Conservation (phyloP, 169 alveolate species). For the Ichthyophthirius multifiliis region DNA sequence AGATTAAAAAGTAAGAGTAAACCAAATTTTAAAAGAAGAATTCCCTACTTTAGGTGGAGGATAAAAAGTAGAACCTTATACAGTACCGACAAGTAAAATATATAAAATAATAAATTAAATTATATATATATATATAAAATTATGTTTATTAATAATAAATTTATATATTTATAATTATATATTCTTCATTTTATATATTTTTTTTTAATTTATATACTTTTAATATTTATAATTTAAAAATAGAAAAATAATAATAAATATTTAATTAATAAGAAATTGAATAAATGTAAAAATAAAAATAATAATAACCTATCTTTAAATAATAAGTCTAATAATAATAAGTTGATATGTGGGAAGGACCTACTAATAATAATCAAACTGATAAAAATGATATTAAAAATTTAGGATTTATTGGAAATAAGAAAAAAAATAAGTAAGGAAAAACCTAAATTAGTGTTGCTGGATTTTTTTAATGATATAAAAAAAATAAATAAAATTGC, state of each 20-base stretch:
- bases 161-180: no score
- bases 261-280: not conserved
- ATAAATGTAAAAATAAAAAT: not conserved
- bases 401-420: not conserved
- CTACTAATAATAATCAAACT: not conserved
- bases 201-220: not conserved
- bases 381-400: not conserved
- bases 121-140: no score
- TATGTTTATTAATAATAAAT: no score
- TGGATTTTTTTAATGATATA: not conserved
- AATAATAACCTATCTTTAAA: not conserved
- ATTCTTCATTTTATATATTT: not conserved
- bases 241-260: not conserved
- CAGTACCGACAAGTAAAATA: not conserved
- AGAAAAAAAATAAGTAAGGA: not conserved
- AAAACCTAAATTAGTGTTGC: not conserved
- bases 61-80: not conserved
- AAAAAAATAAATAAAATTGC: not conserved
- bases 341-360: not conserved
- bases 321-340: no score
- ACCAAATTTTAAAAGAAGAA: not conserved
- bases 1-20: not conserved
- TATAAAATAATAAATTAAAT: no score
- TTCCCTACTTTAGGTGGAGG: slow-evolving; percentile 7
- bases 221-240: not conserved